Conservation (phyloP, 257 asterid species). For the Fraxinus quadrangulata region DNA sequence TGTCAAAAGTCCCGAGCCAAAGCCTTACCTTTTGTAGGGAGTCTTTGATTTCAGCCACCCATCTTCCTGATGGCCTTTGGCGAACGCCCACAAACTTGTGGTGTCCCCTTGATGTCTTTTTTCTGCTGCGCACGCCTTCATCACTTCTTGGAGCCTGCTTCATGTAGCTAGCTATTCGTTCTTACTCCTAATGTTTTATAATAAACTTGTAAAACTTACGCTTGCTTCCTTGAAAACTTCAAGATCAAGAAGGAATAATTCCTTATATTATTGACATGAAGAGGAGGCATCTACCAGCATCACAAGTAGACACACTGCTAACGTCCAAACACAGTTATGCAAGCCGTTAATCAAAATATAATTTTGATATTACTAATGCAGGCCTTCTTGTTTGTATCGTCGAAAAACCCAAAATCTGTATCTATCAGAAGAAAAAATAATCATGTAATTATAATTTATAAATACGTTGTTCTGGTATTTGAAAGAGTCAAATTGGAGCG, state of each 20-base stretch:
- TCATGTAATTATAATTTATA: not conserved
- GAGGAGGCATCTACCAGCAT: slow-evolving; percentile 27
- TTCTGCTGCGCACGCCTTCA: slow-evolving; percentile 35
- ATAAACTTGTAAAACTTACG: not conserved
- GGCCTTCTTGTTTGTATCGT: slow-evolving; percentile 62
- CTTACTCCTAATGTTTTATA: not conserved
- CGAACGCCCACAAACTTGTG: slow-evolving; percentile 78
- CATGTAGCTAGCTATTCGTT: slow-evolving; percentile 27
- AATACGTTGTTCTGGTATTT: slow-evolving; percentile 2
- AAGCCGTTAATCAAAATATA: not conserved
- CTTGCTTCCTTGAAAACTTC: slow-evolving; percentile 11
- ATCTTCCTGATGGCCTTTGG: slow-evolving; percentile 81
- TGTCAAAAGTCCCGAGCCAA: slow-evolving; percentile 84
- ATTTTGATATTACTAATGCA: slow-evolving; percentile 41
- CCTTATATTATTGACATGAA: slow-evolving; percentile 33
- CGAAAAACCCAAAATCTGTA: slow-evolving; percentile 26
- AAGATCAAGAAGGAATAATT: not conserved
- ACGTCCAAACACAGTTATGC: slow-evolving; percentile 29
- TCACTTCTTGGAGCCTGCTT: slow-evolving; percentile 33
- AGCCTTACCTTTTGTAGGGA: slow-evolving; percentile 76
- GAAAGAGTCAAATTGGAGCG: slow-evolving; percentile 14
- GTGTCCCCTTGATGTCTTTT: slow-evolving; percentile 68
- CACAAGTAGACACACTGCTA: slow-evolving; percentile 29
- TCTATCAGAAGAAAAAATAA: slow-evolving; percentile 32
- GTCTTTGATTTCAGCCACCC: slow-evolving; percentile 93